Conservation (phyloP, 306 rosid genomes). For the Crotalaria pallida region DNA sequence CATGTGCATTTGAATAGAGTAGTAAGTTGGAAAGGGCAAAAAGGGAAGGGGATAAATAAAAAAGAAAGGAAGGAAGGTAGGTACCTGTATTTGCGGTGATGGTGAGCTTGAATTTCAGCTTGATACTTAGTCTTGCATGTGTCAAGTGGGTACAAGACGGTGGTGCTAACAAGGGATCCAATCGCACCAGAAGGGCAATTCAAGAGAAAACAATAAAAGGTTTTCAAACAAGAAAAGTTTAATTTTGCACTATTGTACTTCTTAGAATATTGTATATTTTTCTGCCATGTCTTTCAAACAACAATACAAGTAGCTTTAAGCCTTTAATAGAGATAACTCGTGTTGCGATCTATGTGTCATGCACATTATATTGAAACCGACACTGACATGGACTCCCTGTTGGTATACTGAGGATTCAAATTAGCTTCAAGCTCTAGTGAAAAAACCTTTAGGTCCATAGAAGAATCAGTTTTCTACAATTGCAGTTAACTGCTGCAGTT, state of each 20-base stretch:
- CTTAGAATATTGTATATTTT: constrained; percentile 17
- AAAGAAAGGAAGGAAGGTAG: too few relatives aligned
- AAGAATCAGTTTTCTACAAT: constrained; percentile 74
- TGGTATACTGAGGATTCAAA: too few relatives aligned
- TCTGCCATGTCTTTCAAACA: constrained; percentile 56
- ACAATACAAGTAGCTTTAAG: constrained; percentile 58
- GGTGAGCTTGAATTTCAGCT: constrained; percentile 79
- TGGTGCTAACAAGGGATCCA: constrained; percentile 91
- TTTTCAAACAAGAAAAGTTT: too few relatives aligned
- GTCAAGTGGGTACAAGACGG: constrained; percentile 83
- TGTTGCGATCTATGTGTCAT: constrained; percentile 76
- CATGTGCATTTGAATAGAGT: neutral
- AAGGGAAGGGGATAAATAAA: too few relatives aligned
- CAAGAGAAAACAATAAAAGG: too few relatives aligned
- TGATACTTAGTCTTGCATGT: constrained; percentile 96
- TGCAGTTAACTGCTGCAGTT: constrained; percentile 70
- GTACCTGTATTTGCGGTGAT: constrained; percentile 76
- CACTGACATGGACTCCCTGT: too few relatives aligned
- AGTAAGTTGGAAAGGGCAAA: neutral
- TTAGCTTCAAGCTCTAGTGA: constrained; percentile 50
- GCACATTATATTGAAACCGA: constrained; percentile 80
- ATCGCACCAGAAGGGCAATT: constrained; percentile 98
- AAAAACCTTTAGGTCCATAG: constrained; percentile 58
- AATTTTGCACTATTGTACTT: constrained; percentile 3
- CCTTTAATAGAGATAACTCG: constrained; percentile 65